A percentile compares a stretch with the other conserved stretches of the same genome.
phyloP scores from a whole-genome alignment of 129 eudicot species.

The Centella asiatica region DNA sequence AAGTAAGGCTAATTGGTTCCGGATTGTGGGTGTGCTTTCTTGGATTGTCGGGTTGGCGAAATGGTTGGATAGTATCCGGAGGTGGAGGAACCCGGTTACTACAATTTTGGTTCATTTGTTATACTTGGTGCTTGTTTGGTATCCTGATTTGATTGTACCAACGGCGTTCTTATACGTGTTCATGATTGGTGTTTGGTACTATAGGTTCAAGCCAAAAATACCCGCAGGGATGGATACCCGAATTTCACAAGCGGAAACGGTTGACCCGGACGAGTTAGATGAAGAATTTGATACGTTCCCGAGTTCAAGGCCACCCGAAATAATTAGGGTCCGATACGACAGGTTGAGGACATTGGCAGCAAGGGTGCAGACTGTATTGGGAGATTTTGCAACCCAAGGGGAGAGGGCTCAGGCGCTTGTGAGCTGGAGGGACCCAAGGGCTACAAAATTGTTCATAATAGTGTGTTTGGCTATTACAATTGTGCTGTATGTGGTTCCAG shows the following conservation, averaged over 20 bases:
- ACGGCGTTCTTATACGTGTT: conserved; percentile 73
- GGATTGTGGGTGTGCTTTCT: conserved; percentile 86
- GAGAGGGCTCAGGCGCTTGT: conserved; percentile 93
- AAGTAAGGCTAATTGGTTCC: conserved; percentile 89
- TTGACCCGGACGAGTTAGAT: conserved; percentile 86
- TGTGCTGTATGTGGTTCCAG: conserved; percentile 69
- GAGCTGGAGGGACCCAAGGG: conserved; percentile 98
- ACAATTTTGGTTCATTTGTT: conserved; percentile 76
- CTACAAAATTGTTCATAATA: conserved; percentile 82
- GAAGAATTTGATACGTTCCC: conserved; percentile 95
- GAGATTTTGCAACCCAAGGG: conserved; percentile 97
- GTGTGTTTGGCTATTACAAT: conserved; percentile 73
- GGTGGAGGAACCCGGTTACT: conserved; percentile 89
- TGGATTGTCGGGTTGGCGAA: conserved; percentile 96
- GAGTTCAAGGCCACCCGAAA: conserved; percentile 85
- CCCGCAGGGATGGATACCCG: conserved; percentile 94
- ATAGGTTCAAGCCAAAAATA: conserved; percentile 78
- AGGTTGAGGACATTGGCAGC: conserved; percentile 80
- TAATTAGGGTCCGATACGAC: conserved; percentile 69
- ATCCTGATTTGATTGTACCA: conserved; percentile 87
- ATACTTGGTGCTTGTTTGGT: conserved; percentile 91
- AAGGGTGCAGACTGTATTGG: conserved; percentile 90
- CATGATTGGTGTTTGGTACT: conserved; percentile 87
- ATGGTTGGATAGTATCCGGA: conserved; percentile 76
- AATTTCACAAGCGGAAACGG: conserved; percentile 83